A percentile compares a stretch with the other conserved stretches of the same genome.
Conservation (phyloP, 1,284 basidiomycete species). For the Naganishia sp. region DNA sequence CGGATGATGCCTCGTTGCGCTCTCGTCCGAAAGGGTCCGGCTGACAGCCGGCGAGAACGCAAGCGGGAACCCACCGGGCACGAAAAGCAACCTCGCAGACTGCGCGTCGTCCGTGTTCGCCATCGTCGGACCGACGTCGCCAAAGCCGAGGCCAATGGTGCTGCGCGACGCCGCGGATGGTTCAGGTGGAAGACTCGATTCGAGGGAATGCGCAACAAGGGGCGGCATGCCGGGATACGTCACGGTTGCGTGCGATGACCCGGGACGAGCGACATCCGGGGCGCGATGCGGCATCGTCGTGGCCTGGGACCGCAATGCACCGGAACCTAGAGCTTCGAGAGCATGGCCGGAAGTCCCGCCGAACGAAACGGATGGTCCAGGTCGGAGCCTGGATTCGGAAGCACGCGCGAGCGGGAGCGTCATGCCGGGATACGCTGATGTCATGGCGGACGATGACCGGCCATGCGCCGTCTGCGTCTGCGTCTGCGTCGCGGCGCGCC, state of each 20-base stretch:
- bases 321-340: too few relatives aligned
- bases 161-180: not conserved
- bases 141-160: constrained; percentile 7
- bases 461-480: too few relatives aligned
- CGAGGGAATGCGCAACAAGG: not conserved
- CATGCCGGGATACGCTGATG: too few relatives aligned
- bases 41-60: not conserved
- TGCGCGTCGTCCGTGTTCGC: not conserved
- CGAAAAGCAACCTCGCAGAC: not conserved
- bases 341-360: too few relatives aligned
- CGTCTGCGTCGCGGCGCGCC: too few relatives aligned
- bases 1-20: not conserved
- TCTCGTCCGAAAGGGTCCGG: not conserved
- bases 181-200: not conserved
- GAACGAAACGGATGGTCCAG: too few relatives aligned
- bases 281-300: too few relatives aligned
- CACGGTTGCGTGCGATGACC: not conserved
- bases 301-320: too few relatives aligned
- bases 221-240: not conserved
- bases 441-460: too few relatives aligned
- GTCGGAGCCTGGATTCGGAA: too few relatives aligned
- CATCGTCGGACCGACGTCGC: not conserved
- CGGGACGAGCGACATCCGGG: too few relatives aligned
- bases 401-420: too few relatives aligned
- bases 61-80: constrained; percentile 12